Evolutionary conservation across 75 land plant species (phyloP).

Genomic region (Picea glauca): DNA sequence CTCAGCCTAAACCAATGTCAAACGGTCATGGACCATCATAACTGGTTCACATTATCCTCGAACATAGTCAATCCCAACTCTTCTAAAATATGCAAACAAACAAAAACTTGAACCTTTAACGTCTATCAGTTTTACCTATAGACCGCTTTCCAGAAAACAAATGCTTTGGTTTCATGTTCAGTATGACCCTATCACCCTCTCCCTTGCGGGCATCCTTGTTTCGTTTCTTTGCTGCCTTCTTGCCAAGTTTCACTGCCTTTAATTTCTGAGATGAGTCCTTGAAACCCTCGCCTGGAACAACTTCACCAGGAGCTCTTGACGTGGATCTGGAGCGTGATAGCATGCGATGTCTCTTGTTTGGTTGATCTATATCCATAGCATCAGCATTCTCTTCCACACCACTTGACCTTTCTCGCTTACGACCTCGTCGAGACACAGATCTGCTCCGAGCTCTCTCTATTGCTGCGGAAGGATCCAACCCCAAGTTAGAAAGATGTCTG

Average conservation of each 20-base stretch:
- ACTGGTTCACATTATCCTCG: background rate
- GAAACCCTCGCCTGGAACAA: conserved; percentile 85
- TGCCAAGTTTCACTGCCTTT: conserved; percentile 70
- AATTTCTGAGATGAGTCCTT: conserved; percentile 81
- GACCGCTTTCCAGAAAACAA: conserved; percentile 88
- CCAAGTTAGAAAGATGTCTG: conserved; percentile 68
- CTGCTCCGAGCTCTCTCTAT: conserved; percentile 65
- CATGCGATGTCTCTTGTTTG: conserved; percentile 54
- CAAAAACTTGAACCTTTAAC: conserved; percentile 23
- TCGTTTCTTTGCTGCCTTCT: conserved; percentile 64
- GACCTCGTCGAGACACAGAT: conserved; percentile 56
- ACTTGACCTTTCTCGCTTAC: conserved; percentile 83
- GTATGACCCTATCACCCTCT: conserved; percentile 90
- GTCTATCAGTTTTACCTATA: conserved; percentile 78
- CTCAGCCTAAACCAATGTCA: too few species aligned
- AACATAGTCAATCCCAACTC: background rate
- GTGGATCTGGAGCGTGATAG: conserved; percentile 54
- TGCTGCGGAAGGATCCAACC: conserved; percentile 80
- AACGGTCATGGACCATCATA: too few species aligned
- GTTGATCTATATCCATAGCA: conserved; percentile 64
- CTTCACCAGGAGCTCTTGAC: conserved; percentile 71
- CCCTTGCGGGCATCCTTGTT: conserved; percentile 66
- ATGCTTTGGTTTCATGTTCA: conserved; percentile 86
- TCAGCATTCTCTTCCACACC: conserved; percentile 32
- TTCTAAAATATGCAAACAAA: background rate